Base-by-base conservation (phyloP, 257 asterid genomes). In the Solanum chiquidenum region DNA sequence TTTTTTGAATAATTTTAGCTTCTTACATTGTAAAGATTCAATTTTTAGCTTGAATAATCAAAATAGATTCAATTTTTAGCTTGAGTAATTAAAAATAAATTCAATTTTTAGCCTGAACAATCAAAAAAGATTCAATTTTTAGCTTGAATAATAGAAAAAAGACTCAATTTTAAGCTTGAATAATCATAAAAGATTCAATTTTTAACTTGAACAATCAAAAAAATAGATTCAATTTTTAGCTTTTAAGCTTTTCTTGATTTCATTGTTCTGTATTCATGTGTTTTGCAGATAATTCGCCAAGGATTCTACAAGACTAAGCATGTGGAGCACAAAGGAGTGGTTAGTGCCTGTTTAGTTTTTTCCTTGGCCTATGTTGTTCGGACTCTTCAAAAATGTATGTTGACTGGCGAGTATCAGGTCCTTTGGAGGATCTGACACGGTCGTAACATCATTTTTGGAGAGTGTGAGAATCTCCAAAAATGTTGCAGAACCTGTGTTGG, bases 301-400 rank as follows among this genome's bases (percentile, higher is more conserved):
- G 98, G 94, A 60, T 95, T 95, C 88, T 89, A 94, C 85, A 87
- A 91, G 94, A 93, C 92, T 42, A 95, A 94, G 94, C 89, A 83
- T 38, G 96, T 95, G 83, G 97, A 95, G 93, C 98, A 95, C 89
- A 95, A 95, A 91, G 97, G 98, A 89, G 68, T 31, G 97, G 98
- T 95, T 88, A 86, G 34, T 86, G 68, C 44, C 55, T 64, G 27
- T 38, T 68, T 86, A 2, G 27, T 23, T 73, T 29, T 29, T 52
- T 72, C 3, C 31, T 49, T 71, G 18, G n/a, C 25, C 5, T 35
- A 35, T 74, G 82, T 74, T 74, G 20, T 5, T 74, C 18, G 1
- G 14, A 5, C 31, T 21, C 31, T 20, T 12, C 52, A 37, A 74
- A 21, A 35, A 74, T 72, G 7, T 2, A 74, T 72, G 7, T 2